phyloP scores from a whole-genome alignment of 495 filamentous ascomycete species.

The Neurospora tetrasperma region DNA sequence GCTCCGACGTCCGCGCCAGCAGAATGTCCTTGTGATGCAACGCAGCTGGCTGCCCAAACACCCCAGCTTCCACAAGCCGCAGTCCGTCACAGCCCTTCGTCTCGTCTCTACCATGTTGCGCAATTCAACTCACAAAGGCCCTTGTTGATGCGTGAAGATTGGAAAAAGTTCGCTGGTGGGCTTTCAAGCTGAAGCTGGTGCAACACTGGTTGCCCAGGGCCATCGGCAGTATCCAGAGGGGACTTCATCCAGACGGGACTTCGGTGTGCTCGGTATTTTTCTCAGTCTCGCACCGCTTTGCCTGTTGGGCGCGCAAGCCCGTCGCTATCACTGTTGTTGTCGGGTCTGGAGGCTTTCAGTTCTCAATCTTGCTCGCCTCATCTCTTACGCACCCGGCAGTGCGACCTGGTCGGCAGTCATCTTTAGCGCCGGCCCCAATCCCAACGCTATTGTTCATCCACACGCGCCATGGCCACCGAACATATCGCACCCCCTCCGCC shows the following conservation, averaged over 20 bases:
- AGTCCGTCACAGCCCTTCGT: slow-evolving; percentile 3
- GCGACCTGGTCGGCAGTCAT: neutral
- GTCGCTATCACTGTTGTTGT: neutral
- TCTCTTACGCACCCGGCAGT: neutral
- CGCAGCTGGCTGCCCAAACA: neutral
- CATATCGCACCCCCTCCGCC: slow-evolving; percentile 15
- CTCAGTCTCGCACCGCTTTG: neutral
- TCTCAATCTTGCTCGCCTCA: neutral
- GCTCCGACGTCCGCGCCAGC: slow-evolving; percentile 1
- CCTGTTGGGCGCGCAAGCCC: neutral
- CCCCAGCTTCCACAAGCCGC: slow-evolving; percentile 12
- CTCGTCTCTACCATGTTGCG: slow-evolving; percentile 21
- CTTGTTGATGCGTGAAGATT: slow-evolving; percentile 24
- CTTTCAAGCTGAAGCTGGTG: slow-evolving; percentile 13
- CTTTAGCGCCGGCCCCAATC: neutral
- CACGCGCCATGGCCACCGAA: slow-evolving; percentile 21
- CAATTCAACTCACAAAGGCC: slow-evolving; percentile 12
- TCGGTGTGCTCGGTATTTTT: neutral
- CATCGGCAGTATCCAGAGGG: slow-evolving; percentile 6
- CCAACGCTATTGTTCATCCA: neutral
- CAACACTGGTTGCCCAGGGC: slow-evolving; percentile 13
- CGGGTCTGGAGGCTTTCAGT: neutral
- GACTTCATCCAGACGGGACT: neutral
- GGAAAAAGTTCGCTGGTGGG: slow-evolving; percentile 13
- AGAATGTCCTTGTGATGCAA: slow-evolving; percentile 27